Evolutionary conservation across 805 yeast species (phyloP).

Genomic region (Yarrowia osloensis): DNA sequence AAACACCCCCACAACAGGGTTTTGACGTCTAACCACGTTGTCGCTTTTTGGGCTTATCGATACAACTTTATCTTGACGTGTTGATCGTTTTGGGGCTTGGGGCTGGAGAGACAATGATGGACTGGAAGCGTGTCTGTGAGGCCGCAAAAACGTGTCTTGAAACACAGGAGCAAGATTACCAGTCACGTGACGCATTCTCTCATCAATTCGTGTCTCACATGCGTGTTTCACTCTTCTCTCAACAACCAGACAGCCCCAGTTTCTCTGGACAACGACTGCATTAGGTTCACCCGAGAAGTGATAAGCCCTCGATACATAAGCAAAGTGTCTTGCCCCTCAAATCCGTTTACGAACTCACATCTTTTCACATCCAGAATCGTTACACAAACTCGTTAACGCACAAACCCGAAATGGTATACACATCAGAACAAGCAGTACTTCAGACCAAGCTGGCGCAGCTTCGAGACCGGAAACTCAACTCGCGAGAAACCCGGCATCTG

Average conservation of each 20-base stretch:
- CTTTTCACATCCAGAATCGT: no score
- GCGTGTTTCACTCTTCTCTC: no score
- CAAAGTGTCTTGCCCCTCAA: background rate
- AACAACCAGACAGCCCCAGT: no score
- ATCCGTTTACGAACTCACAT: background rate
- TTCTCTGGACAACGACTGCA: no score
- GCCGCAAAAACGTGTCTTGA: no score
- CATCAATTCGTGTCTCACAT: no score
- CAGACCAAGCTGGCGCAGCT: slow-evolving; percentile 38
- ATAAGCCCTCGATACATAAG: slow-evolving; percentile 12
- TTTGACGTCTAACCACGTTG: background rate
- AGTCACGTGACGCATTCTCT: no score
- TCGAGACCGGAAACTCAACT: slow-evolving; percentile 34
- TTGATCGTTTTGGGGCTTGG: background rate
- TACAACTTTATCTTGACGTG: background rate
- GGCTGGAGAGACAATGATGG: background rate
- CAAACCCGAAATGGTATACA: slow-evolving; percentile 32
- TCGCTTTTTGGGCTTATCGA: slow-evolving; percentile 14
- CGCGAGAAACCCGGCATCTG: slow-evolving; percentile 36
- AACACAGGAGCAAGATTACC: no score
- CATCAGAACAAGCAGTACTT: slow-evolving; percentile 38
- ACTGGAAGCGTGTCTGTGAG: no score
- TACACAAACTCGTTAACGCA: background rate
- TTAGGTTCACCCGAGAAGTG: slow-evolving; percentile 2
- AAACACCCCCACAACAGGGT: background rate